These are phyloP conservation scores for Rhizopus delemar DNA, from an alignment of 371 early-diverging fungal genomes.

Conservation along the genomic window DNA sequence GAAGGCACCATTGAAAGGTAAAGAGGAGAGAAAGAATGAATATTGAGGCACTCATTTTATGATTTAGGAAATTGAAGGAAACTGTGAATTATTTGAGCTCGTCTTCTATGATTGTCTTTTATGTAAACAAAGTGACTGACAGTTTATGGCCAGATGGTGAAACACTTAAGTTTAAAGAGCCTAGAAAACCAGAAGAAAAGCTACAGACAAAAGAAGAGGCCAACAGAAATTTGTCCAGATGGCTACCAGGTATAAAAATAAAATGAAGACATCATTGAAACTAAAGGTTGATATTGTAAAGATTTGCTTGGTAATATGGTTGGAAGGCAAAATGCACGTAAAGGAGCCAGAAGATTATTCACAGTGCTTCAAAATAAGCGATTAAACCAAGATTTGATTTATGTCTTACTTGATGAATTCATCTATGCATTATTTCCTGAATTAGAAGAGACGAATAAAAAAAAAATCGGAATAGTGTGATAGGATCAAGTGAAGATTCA, in stretches of 20 bases:
- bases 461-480: not conserved
- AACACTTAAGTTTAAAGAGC: conserved; percentile 29
- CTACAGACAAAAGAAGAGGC: conserved; percentile 60
- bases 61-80: conserved; percentile 49
- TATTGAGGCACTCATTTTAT: not conserved
- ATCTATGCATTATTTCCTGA: conserved; percentile 75
- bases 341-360: conserved; percentile 74
- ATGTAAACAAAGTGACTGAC: conserved; percentile 38
- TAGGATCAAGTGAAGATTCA: too few relatives aligned
- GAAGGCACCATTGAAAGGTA: conserved; percentile 85
- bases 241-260: conserved; percentile 58
- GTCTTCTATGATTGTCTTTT: conserved; percentile 47
- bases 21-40: not conserved
- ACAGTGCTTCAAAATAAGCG: conserved; percentile 74
- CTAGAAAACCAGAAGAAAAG: conserved; percentile 58
- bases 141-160: conserved; percentile 60
- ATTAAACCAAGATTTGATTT: conserved; percentile 77
- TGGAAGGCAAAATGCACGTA: conserved; percentile 79
- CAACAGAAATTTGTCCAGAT: conserved; percentile 63
- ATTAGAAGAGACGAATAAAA: conserved; percentile 18
- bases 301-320: conserved; percentile 79
- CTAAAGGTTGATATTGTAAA: conserved; percentile 18
- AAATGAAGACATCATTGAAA: not conserved
- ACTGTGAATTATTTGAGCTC: conserved; percentile 35
- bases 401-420: conserved; percentile 75